These are phyloP conservation scores for Leccinum barrowsii DNA, from an alignment of 768 basidiomycete species.

Conservation along the genomic window DNA sequence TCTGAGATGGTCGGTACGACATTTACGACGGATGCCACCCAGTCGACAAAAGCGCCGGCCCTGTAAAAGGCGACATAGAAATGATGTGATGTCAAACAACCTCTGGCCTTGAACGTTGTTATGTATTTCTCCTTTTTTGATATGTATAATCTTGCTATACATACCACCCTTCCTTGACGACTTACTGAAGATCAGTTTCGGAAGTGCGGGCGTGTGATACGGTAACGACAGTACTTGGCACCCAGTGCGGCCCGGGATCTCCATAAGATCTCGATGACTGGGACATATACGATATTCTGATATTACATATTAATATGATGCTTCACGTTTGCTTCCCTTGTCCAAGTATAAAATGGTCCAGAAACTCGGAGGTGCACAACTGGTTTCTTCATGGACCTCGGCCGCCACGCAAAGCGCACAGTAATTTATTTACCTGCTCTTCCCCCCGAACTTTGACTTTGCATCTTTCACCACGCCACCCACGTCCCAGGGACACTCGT, in stretches of 20 bases:
- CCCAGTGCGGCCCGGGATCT: neutral
- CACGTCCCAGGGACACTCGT: neutral
- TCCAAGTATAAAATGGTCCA: neutral
- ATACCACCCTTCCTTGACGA: neutral
- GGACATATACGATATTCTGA: no score
- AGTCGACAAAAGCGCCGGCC: neutral
- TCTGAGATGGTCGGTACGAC: neutral
- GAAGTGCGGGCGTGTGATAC: neutral
- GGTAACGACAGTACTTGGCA: neutral
- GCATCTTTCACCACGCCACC: neutral
- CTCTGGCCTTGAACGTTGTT: neutral
- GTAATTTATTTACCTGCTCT: neutral
- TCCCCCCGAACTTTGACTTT: neutral
- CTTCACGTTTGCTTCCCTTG: neutral
- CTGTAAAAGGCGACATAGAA: neutral
- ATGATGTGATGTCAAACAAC: neutral
- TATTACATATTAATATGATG: no score
- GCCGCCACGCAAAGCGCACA: neutral
- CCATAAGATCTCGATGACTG: neutral
- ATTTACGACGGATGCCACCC: neutral
- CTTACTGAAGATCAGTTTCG: neutral
- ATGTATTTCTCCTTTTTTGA: neutral
- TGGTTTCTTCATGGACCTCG: neutral
- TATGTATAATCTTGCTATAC: neutral
- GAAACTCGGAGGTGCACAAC: neutral